A percentile compares a stretch with the other conserved stretches of the same genome.
phyloP scores from a whole-genome alignment of 768 basidiomycete species.

The Lyophyllum atratum region DNA sequence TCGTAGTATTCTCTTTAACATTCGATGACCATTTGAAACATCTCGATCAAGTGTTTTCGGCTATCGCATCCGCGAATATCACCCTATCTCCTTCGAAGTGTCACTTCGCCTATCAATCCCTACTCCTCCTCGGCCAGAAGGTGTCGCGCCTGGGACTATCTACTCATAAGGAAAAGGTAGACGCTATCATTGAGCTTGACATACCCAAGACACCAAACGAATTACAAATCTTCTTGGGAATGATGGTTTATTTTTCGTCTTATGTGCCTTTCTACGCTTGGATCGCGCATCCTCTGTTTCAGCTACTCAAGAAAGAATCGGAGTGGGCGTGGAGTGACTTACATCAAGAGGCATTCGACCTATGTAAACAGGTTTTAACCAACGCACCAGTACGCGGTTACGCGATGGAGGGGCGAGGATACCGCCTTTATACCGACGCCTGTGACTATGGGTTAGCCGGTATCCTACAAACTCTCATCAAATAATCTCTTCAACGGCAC shows the following conservation, averaged over 20 bases:
- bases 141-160: no score
- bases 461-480: no score
- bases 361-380: conserved; percentile 19
- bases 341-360: conserved; percentile 28
- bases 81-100: conserved; percentile 38
- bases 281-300: no score
- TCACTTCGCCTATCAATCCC: conserved; percentile 32
- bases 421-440: not conserved
- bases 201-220: no score
- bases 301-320: no score
- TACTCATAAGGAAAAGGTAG: no score
- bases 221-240: no score
- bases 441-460: conserved; percentile 31
- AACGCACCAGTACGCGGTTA: not conserved
- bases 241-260: no score
- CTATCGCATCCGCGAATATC: conserved; percentile 26
- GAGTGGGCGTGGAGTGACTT: conserved; percentile 24
- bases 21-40: conserved; percentile 31
- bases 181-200: no score
- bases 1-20: conserved; percentile 28
- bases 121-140: conserved; percentile 29
- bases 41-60: no score
- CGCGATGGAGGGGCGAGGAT: not conserved
- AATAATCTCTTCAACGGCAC: no score
- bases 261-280: no score